Evolutionary conservation across 805 yeast species (phyloP).

Genomic region (Starmerella scarabaei): DNA sequence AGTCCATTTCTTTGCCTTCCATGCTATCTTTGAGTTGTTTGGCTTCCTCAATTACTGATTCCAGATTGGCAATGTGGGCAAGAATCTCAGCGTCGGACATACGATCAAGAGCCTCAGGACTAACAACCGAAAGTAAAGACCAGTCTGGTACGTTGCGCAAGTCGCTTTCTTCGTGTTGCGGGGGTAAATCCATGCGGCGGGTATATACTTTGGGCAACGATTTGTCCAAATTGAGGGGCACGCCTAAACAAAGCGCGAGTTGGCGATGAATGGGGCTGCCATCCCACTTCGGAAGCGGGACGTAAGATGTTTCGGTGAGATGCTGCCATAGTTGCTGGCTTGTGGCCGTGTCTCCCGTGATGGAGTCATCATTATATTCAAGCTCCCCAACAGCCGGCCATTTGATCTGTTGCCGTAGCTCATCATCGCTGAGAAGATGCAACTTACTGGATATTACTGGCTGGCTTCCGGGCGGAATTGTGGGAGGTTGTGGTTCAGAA

Average conservation of each 20-base stretch:
- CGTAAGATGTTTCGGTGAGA: constrained; percentile 36
- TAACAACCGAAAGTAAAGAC: constrained; percentile 26
- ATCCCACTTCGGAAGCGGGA: constrained; percentile 57
- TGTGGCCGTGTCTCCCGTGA: constrained; percentile 14
- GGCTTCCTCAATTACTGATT: constrained; percentile 29
- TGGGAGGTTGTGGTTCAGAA: background rate
- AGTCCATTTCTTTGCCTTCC: constrained; percentile 37
- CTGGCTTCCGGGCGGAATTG: background rate
- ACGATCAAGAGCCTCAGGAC: constrained; percentile 28
- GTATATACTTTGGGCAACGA: constrained; percentile 26
- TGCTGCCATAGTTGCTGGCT: constrained; percentile 32
- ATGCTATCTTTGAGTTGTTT: constrained; percentile 37
- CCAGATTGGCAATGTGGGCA: constrained; percentile 28
- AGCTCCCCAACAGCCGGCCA: constrained; percentile 2
- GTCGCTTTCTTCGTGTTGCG: constrained; percentile 4
- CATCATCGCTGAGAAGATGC: background rate
- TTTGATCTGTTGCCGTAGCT: constrained; percentile 3
- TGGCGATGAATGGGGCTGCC: constrained; percentile 51
- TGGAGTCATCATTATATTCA: background rate
- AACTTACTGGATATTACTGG: background rate
- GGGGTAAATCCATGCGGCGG: constrained; percentile 15
- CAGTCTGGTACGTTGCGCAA: constrained; percentile 22
- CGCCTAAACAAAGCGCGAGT: constrained; percentile 49
- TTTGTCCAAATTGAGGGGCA: constrained; percentile 62
- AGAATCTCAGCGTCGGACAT: constrained; percentile 30